A percentile compares a stretch with the other conserved stretches of the same genome.
phyloP scores from a whole-genome alignment of 306 rosid genomes.

The Ormosia semicastrata region DNA sequence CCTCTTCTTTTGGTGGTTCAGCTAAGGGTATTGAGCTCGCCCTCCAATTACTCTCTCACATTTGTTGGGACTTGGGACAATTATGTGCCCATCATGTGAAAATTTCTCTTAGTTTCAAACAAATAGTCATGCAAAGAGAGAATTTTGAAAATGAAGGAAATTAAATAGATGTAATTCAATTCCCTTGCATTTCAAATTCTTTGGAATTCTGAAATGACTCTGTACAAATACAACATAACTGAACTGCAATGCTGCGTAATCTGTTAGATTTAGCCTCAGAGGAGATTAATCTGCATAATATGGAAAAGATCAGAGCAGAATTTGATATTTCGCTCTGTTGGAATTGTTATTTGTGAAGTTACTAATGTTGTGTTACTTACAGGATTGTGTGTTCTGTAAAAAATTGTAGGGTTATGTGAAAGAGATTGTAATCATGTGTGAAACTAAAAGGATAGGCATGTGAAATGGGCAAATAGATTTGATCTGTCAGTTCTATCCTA shows the following conservation, averaged over 20 bases:
- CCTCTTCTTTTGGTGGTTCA: not conserved
- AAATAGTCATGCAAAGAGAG: not conserved
- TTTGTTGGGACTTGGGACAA: not conserved
- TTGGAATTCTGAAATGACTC: not conserved
- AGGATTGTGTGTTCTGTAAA: not conserved
- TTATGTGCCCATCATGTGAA: not conserved
- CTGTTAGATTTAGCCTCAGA: not conserved
- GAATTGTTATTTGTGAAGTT: not conserved
- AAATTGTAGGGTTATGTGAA: not conserved
- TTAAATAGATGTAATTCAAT: not conserved
- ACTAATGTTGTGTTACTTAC: not conserved
- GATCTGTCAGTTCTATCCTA: not conserved
- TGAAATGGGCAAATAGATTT: not conserved
- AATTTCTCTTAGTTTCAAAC: not conserved
- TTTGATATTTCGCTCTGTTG: not conserved
- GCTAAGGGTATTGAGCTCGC: not conserved
- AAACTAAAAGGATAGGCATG: not conserved
- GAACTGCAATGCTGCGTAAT: not conserved
- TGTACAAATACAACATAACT: not conserved
- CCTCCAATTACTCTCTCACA: not conserved
- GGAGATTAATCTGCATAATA: not conserved
- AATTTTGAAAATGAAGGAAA: not conserved
- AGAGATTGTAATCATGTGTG: not conserved
- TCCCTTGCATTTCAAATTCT: not conserved
- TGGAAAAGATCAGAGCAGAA: not conserved